Conservation (phyloP, 306 rosid species). For the Alnus rubra region DNA sequence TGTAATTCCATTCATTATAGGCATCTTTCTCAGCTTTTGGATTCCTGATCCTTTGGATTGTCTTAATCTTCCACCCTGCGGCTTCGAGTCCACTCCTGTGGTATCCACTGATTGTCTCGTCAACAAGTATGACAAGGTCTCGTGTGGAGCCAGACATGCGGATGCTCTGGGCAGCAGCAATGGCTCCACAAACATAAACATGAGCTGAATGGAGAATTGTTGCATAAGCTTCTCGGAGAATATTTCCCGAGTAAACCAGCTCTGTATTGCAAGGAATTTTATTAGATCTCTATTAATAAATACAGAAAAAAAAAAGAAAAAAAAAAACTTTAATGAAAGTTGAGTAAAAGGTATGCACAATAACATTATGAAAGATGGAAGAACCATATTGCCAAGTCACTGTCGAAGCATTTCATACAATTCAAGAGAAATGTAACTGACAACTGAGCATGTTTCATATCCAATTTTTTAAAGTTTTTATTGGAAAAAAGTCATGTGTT, state of each 20-base stretch:
- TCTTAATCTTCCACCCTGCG: slow-evolving; percentile 92
- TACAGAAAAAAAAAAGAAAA: neutral
- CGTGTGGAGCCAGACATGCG: slow-evolving; percentile 83
- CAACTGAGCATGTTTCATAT: neutral
- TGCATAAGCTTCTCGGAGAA: slow-evolving; percentile 79
- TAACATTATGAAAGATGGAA: neutral
- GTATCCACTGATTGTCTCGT: slow-evolving; percentile 73
- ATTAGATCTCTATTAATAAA: slow-evolving; percentile 17
- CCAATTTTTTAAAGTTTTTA: neutral
- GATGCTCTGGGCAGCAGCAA: slow-evolving; percentile 93
- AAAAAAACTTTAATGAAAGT: neutral
- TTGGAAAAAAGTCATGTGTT: too few species aligned
- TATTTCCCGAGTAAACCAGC: slow-evolving; percentile 61
- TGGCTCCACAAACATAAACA: slow-evolving; percentile 92
- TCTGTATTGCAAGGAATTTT: slow-evolving; percentile 52
- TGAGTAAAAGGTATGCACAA: neutral
- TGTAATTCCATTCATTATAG: slow-evolving; percentile 96
- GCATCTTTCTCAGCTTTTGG: slow-evolving; percentile 97
- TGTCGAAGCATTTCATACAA: neutral
- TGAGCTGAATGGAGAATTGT: slow-evolving; percentile 95
- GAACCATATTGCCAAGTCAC: neutral
- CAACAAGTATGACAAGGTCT: slow-evolving; percentile 92
- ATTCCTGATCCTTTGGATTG: slow-evolving; percentile 80
- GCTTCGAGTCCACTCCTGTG: slow-evolving; percentile 90
- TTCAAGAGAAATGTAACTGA: neutral